Evolutionary conservation across 495 filamentous ascomycete genomes (phyloP), one percentile per base, ranked within the genome.

Genomic region (Xylaria curta): DNA sequence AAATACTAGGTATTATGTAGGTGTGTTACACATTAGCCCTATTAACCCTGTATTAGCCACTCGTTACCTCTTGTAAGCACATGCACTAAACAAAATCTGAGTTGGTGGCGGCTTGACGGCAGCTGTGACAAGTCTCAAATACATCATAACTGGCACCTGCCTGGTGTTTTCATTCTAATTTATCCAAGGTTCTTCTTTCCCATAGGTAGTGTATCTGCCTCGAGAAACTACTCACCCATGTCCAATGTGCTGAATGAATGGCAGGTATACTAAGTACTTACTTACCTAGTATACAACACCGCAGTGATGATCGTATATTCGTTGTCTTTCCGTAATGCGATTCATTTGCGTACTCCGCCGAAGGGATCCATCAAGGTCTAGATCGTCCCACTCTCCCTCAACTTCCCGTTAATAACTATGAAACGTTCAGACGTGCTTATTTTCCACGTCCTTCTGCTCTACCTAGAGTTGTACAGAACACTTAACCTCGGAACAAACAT

Each of bases 351-450:
- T 54, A 4, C 49, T 33, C 65, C 49, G 33, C 49, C 19, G 33
- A 49, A 33, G 0, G n/a, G 33, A 67, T 67, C 47, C 33, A 56
- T 67, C 49, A 1, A 1, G 28, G 49, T 67, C 65, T 67, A 56
- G 65, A 67, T 53, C 28, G 31, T 38, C 36, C 63, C 26, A 44
- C 33, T 47, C 46, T 49, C 42, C 49, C n/a, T 21, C 19, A 19
- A 28, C 13, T 67, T 67, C 49, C 36, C 28, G 33, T 42, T 56
- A 31, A 40, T 67, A 67, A 56, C 49, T 19, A 54, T 67, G 65
- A 67, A 67, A 67, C 49, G 49, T 56, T 15, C 36, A 67, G 49
- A 24, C n/a, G 33, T 56, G 15, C 19, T 67, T 21, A 17, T 56
- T 24, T 28, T 15, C 59, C 36, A 40, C 31, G 24, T n/a, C 17